Percentiles rank a stretch among this genome's conserved stretches.
These are phyloP conservation scores for Rhizopus arrhizus DNA, from an alignment of 371 early-diverging fungal species.

Conservation along the genomic window DNA sequence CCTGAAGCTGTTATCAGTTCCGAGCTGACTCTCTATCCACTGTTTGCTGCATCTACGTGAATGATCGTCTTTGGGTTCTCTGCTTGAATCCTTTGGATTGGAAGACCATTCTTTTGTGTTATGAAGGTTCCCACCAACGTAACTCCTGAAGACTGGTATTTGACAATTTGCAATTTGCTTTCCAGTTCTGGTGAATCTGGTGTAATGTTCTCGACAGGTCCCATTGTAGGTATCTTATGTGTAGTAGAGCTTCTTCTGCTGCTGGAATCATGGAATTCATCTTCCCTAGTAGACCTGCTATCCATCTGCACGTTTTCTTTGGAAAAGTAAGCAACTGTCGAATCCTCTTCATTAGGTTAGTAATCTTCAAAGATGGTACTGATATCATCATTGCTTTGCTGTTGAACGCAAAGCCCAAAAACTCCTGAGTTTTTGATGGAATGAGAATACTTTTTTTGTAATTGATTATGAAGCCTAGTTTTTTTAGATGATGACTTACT, in stretches of 20 bases:
- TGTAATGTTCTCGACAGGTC: conserved; percentile 3
- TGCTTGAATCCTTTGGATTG: not conserved
- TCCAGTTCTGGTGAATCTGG: not conserved
- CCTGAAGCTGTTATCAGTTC: not conserved
- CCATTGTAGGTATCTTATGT: too few species aligned
- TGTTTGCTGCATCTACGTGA: conserved; percentile 16
- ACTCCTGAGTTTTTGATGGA: conserved; percentile 20
- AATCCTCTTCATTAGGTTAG: conserved; percentile 4
- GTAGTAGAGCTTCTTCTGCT: too few species aligned
- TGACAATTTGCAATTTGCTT: not conserved
- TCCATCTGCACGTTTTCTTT: conserved; percentile 5
- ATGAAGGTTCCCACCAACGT: conserved; percentile 10
- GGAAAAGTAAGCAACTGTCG: not conserved
- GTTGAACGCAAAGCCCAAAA: conserved; percentile 13
- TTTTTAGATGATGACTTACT: too few species aligned
- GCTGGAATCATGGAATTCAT: conserved; percentile 15
- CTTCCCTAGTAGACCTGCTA: conserved; percentile 18
- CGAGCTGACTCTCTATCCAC: conserved; percentile 17
- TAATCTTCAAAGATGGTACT: conserved; percentile 2
- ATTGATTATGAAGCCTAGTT: too few species aligned
- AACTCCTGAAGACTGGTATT: not conserved
- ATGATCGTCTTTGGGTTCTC: not conserved
- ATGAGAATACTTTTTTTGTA: too few species aligned
- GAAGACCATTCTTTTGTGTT: conserved; percentile 17
- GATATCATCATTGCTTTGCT: conserved; percentile 9